Percentiles rank a stretch among this genome's conserved stretches.
phyloP scores from a whole-genome alignment of 352 stramenopile genomes.

The Thalassiosira exigua region DNA sequence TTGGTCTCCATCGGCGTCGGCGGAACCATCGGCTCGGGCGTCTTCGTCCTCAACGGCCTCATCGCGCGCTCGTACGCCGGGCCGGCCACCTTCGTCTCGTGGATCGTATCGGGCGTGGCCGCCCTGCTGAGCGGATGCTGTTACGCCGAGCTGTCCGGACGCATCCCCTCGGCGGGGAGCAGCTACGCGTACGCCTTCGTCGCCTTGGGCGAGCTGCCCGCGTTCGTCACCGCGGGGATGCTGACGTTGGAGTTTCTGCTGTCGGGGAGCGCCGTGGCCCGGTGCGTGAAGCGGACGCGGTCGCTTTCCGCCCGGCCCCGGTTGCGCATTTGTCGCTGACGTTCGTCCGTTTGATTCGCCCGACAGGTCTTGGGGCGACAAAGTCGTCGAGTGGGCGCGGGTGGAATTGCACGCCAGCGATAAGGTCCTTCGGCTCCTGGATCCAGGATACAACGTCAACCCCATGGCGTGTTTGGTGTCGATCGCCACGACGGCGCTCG shows the following conservation, averaged over 20 bases:
- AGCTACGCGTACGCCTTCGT: slow-evolving; percentile 94
- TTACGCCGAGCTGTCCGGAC: slow-evolving; percentile 67
- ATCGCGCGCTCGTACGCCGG: slow-evolving; percentile 65
- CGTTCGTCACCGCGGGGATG: slow-evolving; percentile 87
- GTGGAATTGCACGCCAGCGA: slow-evolving; percentile 42
- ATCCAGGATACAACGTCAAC: slow-evolving; percentile 70
- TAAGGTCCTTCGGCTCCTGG: slow-evolving; percentile 30
- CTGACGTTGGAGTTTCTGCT: slow-evolving; percentile 93
- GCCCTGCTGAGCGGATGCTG: slow-evolving; percentile 61
- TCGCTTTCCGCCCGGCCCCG: too few species aligned
- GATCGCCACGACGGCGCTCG: slow-evolving; percentile 81
- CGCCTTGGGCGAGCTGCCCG: slow-evolving; percentile 91
- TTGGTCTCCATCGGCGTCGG: slow-evolving; percentile 91
- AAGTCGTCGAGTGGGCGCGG: slow-evolving; percentile 84
- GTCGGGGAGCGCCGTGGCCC: slow-evolving; percentile 75
- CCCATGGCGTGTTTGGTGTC: slow-evolving; percentile 82
- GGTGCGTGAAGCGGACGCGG: too few species aligned
- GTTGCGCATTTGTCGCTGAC: background rate
- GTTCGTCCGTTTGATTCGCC: slow-evolving; percentile 49
- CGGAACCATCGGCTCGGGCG: slow-evolving; percentile 89
- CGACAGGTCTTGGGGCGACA: slow-evolving; percentile 87
- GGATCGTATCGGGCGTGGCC: slow-evolving; percentile 55
- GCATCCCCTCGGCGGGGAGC: slow-evolving; percentile 89
- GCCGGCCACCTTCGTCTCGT: slow-evolving; percentile 58
- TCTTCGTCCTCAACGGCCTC: slow-evolving; percentile 89